Conservation (phyloP, 345 rosid genomes). For the Bruguiera gymnorhiza region DNA sequence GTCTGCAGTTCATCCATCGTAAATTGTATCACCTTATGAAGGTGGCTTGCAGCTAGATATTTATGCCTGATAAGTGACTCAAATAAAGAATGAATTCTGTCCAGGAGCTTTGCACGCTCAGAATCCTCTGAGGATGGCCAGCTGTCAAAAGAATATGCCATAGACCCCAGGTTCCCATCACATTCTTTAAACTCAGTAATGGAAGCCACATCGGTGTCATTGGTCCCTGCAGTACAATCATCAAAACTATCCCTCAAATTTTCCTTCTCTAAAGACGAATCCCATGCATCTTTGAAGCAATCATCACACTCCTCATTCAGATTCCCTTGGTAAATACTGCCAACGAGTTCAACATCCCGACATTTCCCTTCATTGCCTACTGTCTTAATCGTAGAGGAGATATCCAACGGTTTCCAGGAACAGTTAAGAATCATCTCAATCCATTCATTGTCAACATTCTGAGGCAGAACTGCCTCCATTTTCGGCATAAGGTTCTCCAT, state of each 20-base stretch:
- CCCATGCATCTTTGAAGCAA: conserved; percentile 80
- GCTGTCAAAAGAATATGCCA: conserved; percentile 39
- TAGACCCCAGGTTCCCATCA: conserved; percentile 35
- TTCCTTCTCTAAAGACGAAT: conserved; percentile 65
- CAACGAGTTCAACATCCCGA: conserved; percentile 34
- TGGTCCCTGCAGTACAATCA: conserved; percentile 27
- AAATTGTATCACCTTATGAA: conserved; percentile 65
- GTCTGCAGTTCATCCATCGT: conserved; percentile 69
- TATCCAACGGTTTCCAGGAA: conserved; percentile 87
- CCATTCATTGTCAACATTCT: conserved; percentile 60
- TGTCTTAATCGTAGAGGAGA: conserved; percentile 57
- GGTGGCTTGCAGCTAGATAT: conserved; percentile 70
- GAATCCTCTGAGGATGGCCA: conserved; percentile 73
- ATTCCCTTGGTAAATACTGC: conserved; percentile 37
- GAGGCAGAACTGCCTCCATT: conserved; percentile 77
- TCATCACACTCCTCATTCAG: conserved; percentile 50
- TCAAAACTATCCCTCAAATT: conserved; percentile 39
- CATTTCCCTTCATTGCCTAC: conserved; percentile 44
- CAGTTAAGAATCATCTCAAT: conserved; percentile 61
- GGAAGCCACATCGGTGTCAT: conserved; percentile 31
- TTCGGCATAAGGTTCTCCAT: conserved; percentile 66
- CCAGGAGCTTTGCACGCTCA: conserved; percentile 77
- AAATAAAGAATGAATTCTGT: conserved; percentile 57
- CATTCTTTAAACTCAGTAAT: conserved; percentile 34
- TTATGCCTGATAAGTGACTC: conserved; percentile 70